phyloP scores from a whole-genome alignment of 2,329 filamentous ascomycete genomes.

The Sporothrix inflata region DNA sequence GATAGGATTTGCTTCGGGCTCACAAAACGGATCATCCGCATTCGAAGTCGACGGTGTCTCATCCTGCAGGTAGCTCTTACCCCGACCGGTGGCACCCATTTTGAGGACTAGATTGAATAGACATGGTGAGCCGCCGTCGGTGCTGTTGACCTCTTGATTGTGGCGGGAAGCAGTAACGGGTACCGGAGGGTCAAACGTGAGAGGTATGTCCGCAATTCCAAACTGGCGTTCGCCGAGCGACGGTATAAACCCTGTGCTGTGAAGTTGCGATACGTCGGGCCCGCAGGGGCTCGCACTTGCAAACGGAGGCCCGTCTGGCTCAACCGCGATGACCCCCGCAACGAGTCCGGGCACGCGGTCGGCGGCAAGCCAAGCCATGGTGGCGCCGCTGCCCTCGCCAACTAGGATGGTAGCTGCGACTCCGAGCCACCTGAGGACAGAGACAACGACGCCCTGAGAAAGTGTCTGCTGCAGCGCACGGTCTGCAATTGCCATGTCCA shows the following conservation, averaged over 20 bases:
- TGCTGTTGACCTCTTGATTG: neutral
- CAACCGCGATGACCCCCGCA: conserved; percentile 53
- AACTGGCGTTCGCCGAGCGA: conserved; percentile 8
- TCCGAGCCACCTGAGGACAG: conserved; percentile 28
- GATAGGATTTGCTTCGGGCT: conserved; percentile 8
- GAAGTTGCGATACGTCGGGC: neutral
- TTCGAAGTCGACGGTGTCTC: neutral
- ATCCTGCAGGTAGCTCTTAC: conserved; percentile 33
- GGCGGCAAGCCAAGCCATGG: conserved; percentile 51
- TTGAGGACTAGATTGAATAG: conserved; percentile 20
- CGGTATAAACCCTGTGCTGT: neutral
- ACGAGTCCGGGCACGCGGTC: conserved; percentile 54
- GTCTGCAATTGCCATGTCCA: conserved; percentile 43
- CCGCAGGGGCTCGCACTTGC: neutral
- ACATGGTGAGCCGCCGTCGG: neutral
- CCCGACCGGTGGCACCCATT: conserved; percentile 14
- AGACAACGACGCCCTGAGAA: conserved; percentile 29
- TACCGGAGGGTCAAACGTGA: conserved; percentile 48
- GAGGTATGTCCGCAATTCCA: conserved; percentile 38
- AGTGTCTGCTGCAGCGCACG: conserved; percentile 40
- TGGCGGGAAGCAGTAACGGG: neutral
- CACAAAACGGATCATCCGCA: neutral
- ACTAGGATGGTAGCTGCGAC: conserved; percentile 46
- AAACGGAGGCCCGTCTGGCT: conserved; percentile 59
- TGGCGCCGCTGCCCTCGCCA: conserved; percentile 54